phyloP scores from a whole-genome alignment of 1,139 yeast genomes.

The Hyphopichia fennica region DNA sequence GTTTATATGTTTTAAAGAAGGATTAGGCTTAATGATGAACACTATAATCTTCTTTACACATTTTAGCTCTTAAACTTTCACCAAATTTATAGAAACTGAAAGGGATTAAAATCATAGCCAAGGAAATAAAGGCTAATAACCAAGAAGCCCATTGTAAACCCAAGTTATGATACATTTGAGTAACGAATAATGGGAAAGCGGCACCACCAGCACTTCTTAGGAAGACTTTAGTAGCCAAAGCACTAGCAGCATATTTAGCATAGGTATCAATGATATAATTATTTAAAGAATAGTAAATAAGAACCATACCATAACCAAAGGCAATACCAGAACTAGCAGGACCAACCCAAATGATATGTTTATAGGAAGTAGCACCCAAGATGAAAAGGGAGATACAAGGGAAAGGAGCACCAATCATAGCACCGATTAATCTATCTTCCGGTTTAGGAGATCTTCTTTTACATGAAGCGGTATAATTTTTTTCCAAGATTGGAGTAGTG shows the following conservation, averaged over 20 bases:
- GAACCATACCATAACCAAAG: constrained; percentile 90
- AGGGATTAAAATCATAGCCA: constrained; percentile 84
- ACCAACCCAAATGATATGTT: constrained; percentile 87
- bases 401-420: constrained; percentile 87
- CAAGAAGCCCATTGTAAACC: constrained; percentile 85
- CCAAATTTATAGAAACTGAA: constrained; percentile 76
- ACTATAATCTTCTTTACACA: constrained; percentile 67
- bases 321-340: constrained; percentile 90
- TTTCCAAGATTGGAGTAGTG: constrained; percentile 74
- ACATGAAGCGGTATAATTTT: constrained; percentile 51
- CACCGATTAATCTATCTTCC: constrained; percentile 84
- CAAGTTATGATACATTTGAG: constrained; percentile 73
- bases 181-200: constrained; percentile 86
- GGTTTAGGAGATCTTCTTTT: constrained; percentile 70
- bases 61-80: constrained; percentile 56
- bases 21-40: constrained; percentile 6
- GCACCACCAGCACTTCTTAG: constrained; percentile 88
- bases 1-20: too few species aligned
- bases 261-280: constrained; percentile 88
- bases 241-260: constrained; percentile 86
- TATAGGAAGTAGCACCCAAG: constrained; percentile 82
- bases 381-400: constrained; percentile 86
- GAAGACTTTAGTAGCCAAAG: constrained; percentile 86
- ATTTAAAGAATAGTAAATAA: constrained; percentile 82
- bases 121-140: constrained; percentile 77